A percentile compares a stretch with the other conserved stretches of the same genome.
Evolutionary conservation across 805 yeast species (phyloP).

Genomic region (Kodamaea nitidulidarum): DNA sequence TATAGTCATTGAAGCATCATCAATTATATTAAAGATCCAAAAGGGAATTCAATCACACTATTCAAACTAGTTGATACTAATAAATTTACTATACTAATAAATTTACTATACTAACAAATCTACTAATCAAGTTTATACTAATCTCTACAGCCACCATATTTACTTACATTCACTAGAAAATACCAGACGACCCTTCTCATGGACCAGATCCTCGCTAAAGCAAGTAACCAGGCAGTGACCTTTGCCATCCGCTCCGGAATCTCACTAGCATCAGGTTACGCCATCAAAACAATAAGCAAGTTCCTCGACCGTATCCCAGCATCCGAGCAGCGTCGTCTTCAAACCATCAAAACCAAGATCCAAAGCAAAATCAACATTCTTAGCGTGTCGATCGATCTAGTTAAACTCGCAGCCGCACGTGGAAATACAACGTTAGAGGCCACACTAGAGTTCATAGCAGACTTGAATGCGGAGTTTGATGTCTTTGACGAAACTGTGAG

Average conservation of each 20-base stretch:
- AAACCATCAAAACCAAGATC: constrained; percentile 40
- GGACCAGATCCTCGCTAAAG: constrained; percentile 47
- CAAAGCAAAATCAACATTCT: constrained; percentile 58
- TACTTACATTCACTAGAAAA: too few relatives aligned
- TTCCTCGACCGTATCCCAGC: constrained; percentile 54
- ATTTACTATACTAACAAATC: too few relatives aligned
- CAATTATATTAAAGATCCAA: too few relatives aligned
- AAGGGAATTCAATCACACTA: neutral
- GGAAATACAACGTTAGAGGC: constrained; percentile 57
- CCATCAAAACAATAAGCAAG: constrained; percentile 57
- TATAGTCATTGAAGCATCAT: too few relatives aligned
- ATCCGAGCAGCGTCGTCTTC: constrained; percentile 45
- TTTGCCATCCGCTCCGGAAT: constrained; percentile 76
- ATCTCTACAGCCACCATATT: neutral
- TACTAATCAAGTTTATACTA: too few relatives aligned
- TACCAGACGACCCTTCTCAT: constrained; percentile 20
- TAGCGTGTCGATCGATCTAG: constrained; percentile 63
- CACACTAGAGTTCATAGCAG: constrained; percentile 51
- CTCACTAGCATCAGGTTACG: constrained; percentile 69
- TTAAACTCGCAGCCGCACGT: constrained; percentile 56
- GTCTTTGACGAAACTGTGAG: constrained; percentile 50
- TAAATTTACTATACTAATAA: too few relatives aligned
- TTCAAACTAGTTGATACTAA: neutral
- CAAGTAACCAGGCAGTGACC: constrained; percentile 75
- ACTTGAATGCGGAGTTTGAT: constrained; percentile 54